Conservation (phyloP, 2,329 filamentous ascomycete species). For the Epichloe gansuensis region DNA sequence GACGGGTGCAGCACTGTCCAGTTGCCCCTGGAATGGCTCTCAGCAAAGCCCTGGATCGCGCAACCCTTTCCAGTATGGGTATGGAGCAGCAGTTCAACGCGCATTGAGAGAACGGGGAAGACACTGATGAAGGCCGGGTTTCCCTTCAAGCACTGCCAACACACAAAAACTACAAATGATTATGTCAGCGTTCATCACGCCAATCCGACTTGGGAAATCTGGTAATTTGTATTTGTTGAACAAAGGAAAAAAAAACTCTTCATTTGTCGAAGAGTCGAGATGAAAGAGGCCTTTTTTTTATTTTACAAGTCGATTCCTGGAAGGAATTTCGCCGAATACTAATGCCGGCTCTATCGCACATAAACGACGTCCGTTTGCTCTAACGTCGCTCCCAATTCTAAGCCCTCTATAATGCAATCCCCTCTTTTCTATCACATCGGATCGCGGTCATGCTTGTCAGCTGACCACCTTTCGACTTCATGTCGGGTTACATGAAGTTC, state of each 20-base stretch:
- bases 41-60: not conserved
- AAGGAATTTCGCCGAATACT: constrained; percentile 19
- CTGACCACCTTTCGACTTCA: constrained; percentile 15
- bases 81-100: not conserved
- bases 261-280: constrained; percentile 22
- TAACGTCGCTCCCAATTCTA: constrained; percentile 25
- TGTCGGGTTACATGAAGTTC: constrained; percentile 16
- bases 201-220: constrained; percentile 14
- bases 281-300: constrained; percentile 31
- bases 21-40: not conserved
- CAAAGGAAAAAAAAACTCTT: constrained; percentile 16
- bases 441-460: constrained; percentile 15
- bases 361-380: constrained; percentile 18
- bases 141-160: not conserved
- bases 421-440: constrained; percentile 22
- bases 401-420: constrained; percentile 28
- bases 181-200: not conserved
- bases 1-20: not conserved
- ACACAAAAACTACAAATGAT: not conserved
- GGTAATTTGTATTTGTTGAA: constrained; percentile 6
- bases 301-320: constrained; percentile 28
- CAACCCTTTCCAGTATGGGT: not conserved
- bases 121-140: too few relatives aligned
- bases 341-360: constrained; percentile 24
- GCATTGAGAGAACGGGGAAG: not conserved